phyloP scores from a whole-genome alignment of 768 basidiomycete genomes.

The Tylopilus cervinicoccineus region DNA sequence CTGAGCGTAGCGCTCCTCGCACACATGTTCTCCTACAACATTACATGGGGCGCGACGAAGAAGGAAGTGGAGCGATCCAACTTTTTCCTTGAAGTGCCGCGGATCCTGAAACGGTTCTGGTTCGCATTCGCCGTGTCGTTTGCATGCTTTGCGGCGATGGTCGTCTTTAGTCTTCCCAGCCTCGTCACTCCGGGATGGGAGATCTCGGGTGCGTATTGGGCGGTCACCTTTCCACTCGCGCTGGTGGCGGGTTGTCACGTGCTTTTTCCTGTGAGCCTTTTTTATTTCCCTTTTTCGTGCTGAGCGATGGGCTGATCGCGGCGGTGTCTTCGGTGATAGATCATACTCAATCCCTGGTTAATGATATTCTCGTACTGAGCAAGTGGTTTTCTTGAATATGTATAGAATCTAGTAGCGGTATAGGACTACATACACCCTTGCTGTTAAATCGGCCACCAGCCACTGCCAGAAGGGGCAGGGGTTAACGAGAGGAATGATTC shows the following conservation, averaged over 20 bases:
- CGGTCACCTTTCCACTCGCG: constrained; percentile 72
- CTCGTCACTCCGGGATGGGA: constrained; percentile 62
- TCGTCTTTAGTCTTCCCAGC: constrained; percentile 45
- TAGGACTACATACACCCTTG: too few relatives aligned
- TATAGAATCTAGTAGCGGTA: too few relatives aligned
- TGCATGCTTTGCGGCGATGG: constrained; percentile 47
- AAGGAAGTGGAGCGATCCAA: constrained; percentile 89
- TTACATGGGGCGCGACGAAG: constrained; percentile 56
- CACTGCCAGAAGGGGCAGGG: too few relatives aligned
- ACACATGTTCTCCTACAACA: constrained; percentile 58
- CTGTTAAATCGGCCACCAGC: too few relatives aligned
- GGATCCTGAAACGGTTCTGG: constrained; percentile 79
- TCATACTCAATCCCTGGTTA: constrained; percentile 84
- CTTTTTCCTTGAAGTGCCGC: constrained; percentile 87
- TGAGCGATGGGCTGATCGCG: too few relatives aligned
- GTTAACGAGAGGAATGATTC: too few relatives aligned
- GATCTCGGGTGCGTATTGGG: constrained; percentile 63
- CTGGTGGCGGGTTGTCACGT: constrained; percentile 65
- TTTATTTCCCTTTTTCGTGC: neutral
- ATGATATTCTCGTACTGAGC: constrained; percentile 71
- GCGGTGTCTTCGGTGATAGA: too few relatives aligned
- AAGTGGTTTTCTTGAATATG: too few relatives aligned
- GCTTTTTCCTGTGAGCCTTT: constrained; percentile 59
- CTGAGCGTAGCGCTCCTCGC: constrained; percentile 50
- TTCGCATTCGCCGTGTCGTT: constrained; percentile 55